Evolutionary conservation across 1,284 basidiomycete genomes (phyloP).

Genomic region (Hymenochaete sp.): DNA sequence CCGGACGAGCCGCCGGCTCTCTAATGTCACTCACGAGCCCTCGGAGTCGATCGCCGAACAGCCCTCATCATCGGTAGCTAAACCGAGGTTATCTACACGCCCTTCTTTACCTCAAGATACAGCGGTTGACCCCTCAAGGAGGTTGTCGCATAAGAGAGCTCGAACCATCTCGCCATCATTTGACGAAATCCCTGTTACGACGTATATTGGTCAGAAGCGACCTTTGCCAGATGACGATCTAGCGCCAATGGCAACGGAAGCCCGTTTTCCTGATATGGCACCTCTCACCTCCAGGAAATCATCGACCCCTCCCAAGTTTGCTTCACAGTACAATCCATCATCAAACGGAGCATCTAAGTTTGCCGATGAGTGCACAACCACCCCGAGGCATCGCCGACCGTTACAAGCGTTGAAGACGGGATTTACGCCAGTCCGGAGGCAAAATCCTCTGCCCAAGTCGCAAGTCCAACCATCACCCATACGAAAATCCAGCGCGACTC

Average conservation of each 20-base stretch:
- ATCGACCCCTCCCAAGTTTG: constrained; percentile 8
- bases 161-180: constrained; percentile 4
- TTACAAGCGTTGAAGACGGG: constrained; percentile 50
- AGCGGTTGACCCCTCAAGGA: constrained; percentile 2
- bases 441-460: constrained; percentile 32
- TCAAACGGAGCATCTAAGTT: constrained; percentile 35
- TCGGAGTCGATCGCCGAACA: too few relatives aligned
- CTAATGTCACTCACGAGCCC: constrained; percentile 17
- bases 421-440: constrained; percentile 57
- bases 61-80: constrained; percentile 23
- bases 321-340: constrained; percentile 3
- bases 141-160: constrained; percentile 8
- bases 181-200: constrained; percentile 6
- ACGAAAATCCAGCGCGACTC: constrained; percentile 26
- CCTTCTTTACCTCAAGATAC: constrained; percentile 22
- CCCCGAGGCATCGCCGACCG: constrained; percentile 48
- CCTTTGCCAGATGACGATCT: constrained; percentile 15
- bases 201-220: constrained; percentile 16
- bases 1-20: constrained; percentile 2
- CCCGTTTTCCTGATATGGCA: constrained; percentile 9
- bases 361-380: constrained; percentile 26
- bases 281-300: background rate
- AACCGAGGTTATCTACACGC: constrained; percentile 10
- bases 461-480: constrained; percentile 37
- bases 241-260: constrained; percentile 6